A percentile compares a stretch with the other conserved stretches of the same genome.
Evolutionary conservation across 345 rosid species (phyloP).

Genomic region (Pelargonium nanum): DNA sequence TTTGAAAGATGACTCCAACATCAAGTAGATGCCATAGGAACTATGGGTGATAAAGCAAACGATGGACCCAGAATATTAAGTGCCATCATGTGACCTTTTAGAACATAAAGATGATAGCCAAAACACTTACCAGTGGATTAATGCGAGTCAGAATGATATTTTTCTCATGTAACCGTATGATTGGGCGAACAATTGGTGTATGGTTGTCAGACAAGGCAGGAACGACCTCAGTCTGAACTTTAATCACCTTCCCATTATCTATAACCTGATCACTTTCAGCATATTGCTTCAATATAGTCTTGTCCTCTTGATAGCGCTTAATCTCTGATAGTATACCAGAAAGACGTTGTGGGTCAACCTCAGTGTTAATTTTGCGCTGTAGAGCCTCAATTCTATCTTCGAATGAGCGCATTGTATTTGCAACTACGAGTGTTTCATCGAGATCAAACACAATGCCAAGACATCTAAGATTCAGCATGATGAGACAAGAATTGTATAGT

Average conservation of each 20-base stretch:
- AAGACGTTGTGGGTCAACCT: slow-evolving; percentile 65
- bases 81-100: neutral
- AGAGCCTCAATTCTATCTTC: slow-evolving; percentile 84
- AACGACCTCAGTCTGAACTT: slow-evolving; percentile 63
- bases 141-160: slow-evolving; percentile 92
- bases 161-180: slow-evolving; percentile 78
- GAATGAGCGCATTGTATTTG: slow-evolving; percentile 91
- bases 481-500: slow-evolving; percentile 67
- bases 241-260: slow-evolving; percentile 84
- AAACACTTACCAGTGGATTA: slow-evolving; percentile 66
- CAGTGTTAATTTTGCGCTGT: slow-evolving; percentile 60
- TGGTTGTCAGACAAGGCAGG: slow-evolving; percentile 74
- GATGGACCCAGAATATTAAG: neutral
- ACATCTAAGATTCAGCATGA: slow-evolving; percentile 88
- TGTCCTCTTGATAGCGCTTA: slow-evolving; percentile 89
- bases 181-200: slow-evolving; percentile 67
- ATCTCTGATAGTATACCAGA: slow-evolving; percentile 70
- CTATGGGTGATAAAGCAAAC: neutral
- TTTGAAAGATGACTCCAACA: neutral
- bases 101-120: neutral
- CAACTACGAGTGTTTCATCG: slow-evolving; percentile 94
- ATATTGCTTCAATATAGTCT: slow-evolving; percentile 80
- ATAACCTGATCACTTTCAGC: slow-evolving; percentile 83
- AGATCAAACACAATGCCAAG: slow-evolving; percentile 97
- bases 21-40: neutral